A percentile compares a stretch with the other conserved stretches of the same genome.
Conservation (phyloP, 164 flowering plant genomes). For the Piper longum region DNA sequence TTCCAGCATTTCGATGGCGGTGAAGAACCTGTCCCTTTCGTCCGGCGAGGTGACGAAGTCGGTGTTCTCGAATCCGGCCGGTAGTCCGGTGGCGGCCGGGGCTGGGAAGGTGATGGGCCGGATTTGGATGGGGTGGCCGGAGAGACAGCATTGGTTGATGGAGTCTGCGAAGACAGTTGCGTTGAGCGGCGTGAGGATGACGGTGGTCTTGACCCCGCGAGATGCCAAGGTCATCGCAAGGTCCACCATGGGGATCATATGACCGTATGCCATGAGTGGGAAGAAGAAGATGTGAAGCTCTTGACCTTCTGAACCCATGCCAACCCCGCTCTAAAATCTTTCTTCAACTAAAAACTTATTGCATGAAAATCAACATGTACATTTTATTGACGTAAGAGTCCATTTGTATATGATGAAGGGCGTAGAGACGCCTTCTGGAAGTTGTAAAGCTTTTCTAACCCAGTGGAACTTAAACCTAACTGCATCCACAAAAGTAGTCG, state of each 20-base stretch:
- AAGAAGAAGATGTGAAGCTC: constrained; percentile 3
- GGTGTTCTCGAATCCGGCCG: constrained; percentile 3
- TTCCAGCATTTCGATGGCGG: constrained; percentile 13
- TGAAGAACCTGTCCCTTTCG: constrained; percentile 5
- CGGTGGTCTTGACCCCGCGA: constrained; percentile 1
- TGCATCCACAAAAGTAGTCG: too few relatives aligned
- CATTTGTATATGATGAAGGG: too few relatives aligned
- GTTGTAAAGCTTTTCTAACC: too few relatives aligned
- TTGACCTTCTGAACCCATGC: neutral
- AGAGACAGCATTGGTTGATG: neutral
- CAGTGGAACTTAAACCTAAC: too few relatives aligned
- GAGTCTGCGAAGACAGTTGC: neutral
- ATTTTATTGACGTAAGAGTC: too few relatives aligned
- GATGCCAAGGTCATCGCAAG: constrained; percentile 2
- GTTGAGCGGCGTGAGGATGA: constrained; percentile 8
- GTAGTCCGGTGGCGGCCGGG: constrained; percentile 1
- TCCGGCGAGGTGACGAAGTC: constrained; percentile 6
- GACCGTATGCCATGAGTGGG: constrained; percentile 8
- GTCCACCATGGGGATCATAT: constrained; percentile 10
- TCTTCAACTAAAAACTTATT: too few relatives aligned
- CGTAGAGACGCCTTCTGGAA: too few relatives aligned
- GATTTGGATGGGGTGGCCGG: neutral
- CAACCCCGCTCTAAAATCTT: too few relatives aligned
- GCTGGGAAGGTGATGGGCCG: neutral
- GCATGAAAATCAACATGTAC: too few relatives aligned